Conservation (phyloP, 2,329 filamentous ascomycete species). For the Hysterium pulicare region DNA sequence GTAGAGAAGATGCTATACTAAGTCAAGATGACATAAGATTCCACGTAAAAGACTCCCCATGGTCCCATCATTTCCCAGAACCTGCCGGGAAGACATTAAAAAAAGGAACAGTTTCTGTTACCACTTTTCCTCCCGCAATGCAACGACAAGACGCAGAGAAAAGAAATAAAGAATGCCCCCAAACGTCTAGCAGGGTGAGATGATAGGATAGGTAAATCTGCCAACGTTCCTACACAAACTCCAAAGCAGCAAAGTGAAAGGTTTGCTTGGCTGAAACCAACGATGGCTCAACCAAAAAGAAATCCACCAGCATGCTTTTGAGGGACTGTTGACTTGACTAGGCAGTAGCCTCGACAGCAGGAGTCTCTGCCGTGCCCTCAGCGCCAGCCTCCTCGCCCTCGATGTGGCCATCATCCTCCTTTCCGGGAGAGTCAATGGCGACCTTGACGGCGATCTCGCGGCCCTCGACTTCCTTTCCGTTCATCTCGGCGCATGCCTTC, state of each 20-base stretch:
- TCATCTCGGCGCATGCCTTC: slow-evolving; percentile 97
- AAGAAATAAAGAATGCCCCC: slow-evolving; percentile 26
- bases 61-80: background rate
- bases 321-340: slow-evolving; percentile 25
- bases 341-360: slow-evolving; percentile 19
- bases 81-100: background rate
- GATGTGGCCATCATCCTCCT: slow-evolving; percentile 69
- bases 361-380: slow-evolving; percentile 10
- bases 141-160: slow-evolving; percentile 15
- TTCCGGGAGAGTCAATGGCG: slow-evolving; percentile 98
- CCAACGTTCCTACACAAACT: slow-evolving; percentile 19
- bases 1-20: slow-evolving; percentile 2
- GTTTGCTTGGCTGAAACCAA: slow-evolving; percentile 6
- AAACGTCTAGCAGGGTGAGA: slow-evolving; percentile 29
- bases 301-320: slow-evolving; percentile 14
- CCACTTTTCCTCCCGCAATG: slow-evolving; percentile 1
- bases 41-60: background rate
- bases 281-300: slow-evolving; percentile 12
- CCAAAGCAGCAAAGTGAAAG: slow-evolving; percentile 11
- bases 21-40: slow-evolving; percentile 4
- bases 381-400: slow-evolving; percentile 40
- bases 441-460: slow-evolving; percentile 99
- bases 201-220: slow-evolving; percentile 22
- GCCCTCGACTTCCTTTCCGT: slow-evolving; percentile 98
- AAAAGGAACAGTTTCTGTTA: background rate